Evolutionary conservation across 2,329 filamentous ascomycete genomes (phyloP), one percentile per base, ranked within the genome.

Genomic region (Scytalidium lignicola): DNA sequence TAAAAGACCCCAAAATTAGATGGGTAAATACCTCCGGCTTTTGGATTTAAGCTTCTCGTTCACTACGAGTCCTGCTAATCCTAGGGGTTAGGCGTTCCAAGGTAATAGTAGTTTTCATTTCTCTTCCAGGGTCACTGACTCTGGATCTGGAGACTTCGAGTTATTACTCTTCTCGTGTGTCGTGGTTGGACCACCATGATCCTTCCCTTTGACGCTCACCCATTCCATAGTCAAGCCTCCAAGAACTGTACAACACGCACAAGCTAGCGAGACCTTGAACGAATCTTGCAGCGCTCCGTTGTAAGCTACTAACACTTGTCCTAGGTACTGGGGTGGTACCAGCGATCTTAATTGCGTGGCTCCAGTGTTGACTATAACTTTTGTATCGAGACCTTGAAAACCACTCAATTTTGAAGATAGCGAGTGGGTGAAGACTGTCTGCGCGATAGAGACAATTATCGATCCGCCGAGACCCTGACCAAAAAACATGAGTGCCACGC

Each of bases 201-300:
- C 62, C 61, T 70, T 70, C 21, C 69, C 70, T 67, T 80, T 80
- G 50, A 81, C 72, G 56, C 65, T 75, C 62, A 72, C 78, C 79
- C 79, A 83, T 62, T 82, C 72, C 50, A 83, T 72, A 13, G 71
- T 68, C 13, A 72, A 54, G 0, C 72, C 69, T 1, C 74, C 75
- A n/a, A 80, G 28, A 6, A 60, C 52, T 1, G 3, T 75, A 8
- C 83, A 49, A 7, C 70, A 70, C 0, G 74, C 71, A 59, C 83
- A 67, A 2, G 73, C 79, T 3, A 76, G 67, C 2, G 69, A 69
- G 5, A 82, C 76, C 54, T 79, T 78, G 58, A 79, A 82, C 0
- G 72, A 72, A 51, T 74, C 64, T 4, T 69, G 72, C 20, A 84
- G 58, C 0, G 78, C 74, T 6, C 60, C 51, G 57, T 82, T 83